Evolutionary conservation across 2,329 filamentous ascomycete genomes (phyloP).

Genomic region (Sclerotinia subarctica): DNA sequence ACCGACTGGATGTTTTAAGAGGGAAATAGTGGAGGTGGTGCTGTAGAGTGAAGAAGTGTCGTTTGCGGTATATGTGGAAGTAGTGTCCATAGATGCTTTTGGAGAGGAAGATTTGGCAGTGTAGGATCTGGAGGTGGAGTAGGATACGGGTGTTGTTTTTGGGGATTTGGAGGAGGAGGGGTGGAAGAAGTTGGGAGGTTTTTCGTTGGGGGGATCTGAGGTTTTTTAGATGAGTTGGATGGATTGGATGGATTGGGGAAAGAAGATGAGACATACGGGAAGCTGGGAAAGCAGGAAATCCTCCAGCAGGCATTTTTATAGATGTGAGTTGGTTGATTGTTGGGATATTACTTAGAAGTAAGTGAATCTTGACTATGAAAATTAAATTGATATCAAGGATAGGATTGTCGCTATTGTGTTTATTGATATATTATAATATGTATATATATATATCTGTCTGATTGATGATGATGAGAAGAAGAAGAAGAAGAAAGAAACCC

Average conservation of each 20-base stretch:
- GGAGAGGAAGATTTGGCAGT: constrained; percentile 11
- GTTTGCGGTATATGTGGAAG: background rate
- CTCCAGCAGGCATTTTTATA: constrained; percentile 13
- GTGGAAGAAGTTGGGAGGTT: constrained; percentile 28
- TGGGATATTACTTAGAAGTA: background rate
- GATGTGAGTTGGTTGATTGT: background rate
- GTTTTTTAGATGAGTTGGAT: constrained; percentile 10
- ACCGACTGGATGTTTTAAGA: constrained; percentile 26
- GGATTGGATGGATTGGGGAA: background rate
- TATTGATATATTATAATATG: too few species aligned
- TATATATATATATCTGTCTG: background rate
- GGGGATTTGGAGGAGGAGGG: constrained; percentile 32
- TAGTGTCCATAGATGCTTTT: constrained; percentile 3
- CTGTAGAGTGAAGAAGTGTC: constrained; percentile 32
- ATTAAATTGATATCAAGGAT: background rate
- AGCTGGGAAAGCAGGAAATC: constrained; percentile 24
- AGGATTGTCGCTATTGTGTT: background rate
- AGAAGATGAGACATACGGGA: background rate
- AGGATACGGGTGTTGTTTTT: constrained; percentile 1
- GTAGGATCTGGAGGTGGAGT: constrained; percentile 23
- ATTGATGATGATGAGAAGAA: background rate
- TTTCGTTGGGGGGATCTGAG: constrained; percentile 29
- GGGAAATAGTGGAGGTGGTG: constrained; percentile 31
- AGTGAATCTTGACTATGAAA: background rate
- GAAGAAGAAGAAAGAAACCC: background rate